Evolutionary conservation across 441 rosid genomes (phyloP), one percentile per base, ranked within the genome.

Genomic region (Populus trichocarpa): DNA sequence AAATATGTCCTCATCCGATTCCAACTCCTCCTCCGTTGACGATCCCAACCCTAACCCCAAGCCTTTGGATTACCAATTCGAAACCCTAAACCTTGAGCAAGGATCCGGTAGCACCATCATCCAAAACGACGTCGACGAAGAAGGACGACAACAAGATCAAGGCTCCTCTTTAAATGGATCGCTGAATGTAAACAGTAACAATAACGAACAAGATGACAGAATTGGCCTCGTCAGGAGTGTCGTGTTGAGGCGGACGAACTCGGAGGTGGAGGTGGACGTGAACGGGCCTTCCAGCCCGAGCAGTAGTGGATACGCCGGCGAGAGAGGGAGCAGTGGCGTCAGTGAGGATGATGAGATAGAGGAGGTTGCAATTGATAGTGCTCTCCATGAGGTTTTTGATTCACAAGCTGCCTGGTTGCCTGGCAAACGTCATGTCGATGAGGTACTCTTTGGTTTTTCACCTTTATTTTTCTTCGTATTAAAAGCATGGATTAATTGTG

Each of bases 301-400:
- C 71, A 96, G 97, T 75, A 94, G 99, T 53, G 98, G 98, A 18
- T 96, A 96, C 72, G 99, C 92, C 8, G 97, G 96, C 33, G 99
- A 90, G 87, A 90, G 97, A 88, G 98, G 97, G 66, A 96, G 89
- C 36, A 88, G 97, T 77, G 86, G 92, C 75, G 88, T 88, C 12
- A 12, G 81, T 69, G 7, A 84, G 86, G 95, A 90, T 35, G 93
- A 83, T 77, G 97, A 88, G 85, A 92, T 94, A 79, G 86, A 83
- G 78, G 94, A 88, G 89, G 84, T 80, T 67, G 81, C 78, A 72
- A 84, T 77, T 33, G 85, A 77, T 75, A 77, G 79, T 33, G 81
- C 77, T n/a, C 70, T 53, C 26, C 86, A 82, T 36, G 84, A 70
- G 38, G 81, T 67, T 77, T 30, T 73, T 8, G 89, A 90, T 77